A percentile compares a stretch with the other conserved stretches of the same genome.
Evolutionary conservation across 768 basidiomycete species (phyloP).

Genomic region (Russula foetens): DNA sequence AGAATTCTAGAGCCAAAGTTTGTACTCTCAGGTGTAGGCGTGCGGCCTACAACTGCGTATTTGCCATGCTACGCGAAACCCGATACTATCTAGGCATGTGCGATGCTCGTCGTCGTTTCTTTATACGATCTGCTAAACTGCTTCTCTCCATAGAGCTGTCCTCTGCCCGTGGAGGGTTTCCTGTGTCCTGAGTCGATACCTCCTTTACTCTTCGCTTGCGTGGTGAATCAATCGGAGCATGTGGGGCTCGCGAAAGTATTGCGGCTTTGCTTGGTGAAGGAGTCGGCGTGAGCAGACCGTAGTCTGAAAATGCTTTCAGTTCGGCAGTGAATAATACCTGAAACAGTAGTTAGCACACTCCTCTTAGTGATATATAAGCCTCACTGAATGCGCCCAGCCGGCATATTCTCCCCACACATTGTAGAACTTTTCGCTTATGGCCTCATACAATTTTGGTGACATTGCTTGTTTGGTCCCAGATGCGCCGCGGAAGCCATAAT

Average conservation of each 20-base stretch:
- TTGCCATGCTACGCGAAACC: neutral
- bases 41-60: no score
- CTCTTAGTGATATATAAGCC: constrained; percentile 19
- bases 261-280: constrained; percentile 1
- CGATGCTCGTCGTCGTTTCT: constrained; percentile 6
- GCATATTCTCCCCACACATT: constrained; percentile 76
- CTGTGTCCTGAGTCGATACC: neutral
- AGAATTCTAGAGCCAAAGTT: no score
- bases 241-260: neutral
- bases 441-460: constrained; percentile 71
- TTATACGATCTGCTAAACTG: constrained; percentile 10
- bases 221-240: neutral
- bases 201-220: neutral
- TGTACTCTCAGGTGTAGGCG: neutral
- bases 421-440: constrained; percentile 53
- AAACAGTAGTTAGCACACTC: neutral
- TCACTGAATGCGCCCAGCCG: constrained; percentile 85
- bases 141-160: neutral
- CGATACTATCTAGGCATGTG: neutral
- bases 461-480: constrained; percentile 47
- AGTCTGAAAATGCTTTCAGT: constrained; percentile 55
- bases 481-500: constrained; percentile 57
- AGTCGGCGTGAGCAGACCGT: constrained; percentile 36
- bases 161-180: neutral
- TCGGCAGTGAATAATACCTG: constrained; percentile 74